Conservation (phyloP, 805 yeast genomes). For the Groenewaldozyma salmanticensis region DNA sequence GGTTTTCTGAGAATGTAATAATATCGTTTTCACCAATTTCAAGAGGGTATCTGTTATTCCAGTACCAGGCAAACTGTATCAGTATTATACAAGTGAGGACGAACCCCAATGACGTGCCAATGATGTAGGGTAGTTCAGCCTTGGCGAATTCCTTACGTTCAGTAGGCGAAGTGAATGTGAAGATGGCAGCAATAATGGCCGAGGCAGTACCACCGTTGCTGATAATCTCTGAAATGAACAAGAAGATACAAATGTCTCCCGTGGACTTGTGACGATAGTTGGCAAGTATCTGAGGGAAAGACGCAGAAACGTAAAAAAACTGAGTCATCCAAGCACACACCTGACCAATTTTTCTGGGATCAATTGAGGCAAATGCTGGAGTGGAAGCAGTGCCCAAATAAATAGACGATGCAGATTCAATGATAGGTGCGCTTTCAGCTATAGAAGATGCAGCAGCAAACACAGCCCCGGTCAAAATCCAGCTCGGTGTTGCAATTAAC, state of each 20-base stretch:
- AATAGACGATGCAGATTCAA: not conserved
- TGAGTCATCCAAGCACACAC: not conserved
- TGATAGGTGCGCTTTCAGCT: too few species aligned
- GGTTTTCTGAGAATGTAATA: not conserved
- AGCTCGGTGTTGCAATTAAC: too few species aligned
- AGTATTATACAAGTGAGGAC: conserved; percentile 20
- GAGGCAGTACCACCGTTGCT: conserved; percentile 21
- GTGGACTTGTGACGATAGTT: conserved; percentile 33
- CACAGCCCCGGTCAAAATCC: too few species aligned
- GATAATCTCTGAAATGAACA: conserved; percentile 23
- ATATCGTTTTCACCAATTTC: not conserved
- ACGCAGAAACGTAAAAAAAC: conserved; percentile 20
- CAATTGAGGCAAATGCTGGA: not conserved
- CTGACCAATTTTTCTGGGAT: not conserved
- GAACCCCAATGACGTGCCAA: conserved; percentile 20
- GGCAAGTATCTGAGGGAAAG: conserved; percentile 33
- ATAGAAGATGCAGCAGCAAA: too few species aligned
- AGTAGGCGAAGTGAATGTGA: conserved; percentile 6
- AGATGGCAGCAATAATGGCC: conserved; percentile 22
- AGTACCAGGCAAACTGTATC: conserved; percentile 17
- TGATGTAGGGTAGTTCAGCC: conserved; percentile 24
- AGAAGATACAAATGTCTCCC: conserved; percentile 27
- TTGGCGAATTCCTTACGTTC: conserved; percentile 18
- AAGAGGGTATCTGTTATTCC: conserved; percentile 2
- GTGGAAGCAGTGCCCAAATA: not conserved